Evolutionary conservation across 1,284 basidiomycete species (phyloP), one percentile per base, ranked within the genome.

Genomic region (Pulchroboletus neoregius): DNA sequence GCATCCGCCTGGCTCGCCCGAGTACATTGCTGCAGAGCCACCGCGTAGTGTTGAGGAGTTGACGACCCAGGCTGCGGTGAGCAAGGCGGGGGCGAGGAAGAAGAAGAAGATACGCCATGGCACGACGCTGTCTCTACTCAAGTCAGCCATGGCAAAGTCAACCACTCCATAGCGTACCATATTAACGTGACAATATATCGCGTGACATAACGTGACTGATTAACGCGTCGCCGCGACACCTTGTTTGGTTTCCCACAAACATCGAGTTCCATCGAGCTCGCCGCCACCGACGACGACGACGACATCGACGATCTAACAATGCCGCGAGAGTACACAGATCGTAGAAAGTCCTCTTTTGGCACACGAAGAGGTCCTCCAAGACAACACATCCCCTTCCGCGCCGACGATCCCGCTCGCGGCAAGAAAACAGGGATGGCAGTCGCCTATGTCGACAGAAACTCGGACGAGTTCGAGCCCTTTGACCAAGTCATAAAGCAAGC

Each of bases 401-500:
- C 80, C 9, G 83, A 88, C 58, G 81, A 89, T 55, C 76, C 78
- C 15, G 75, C 76, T 37, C 83, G 81, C 48, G 87, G 87, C 13
- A 87, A 85, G 73, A 84, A 80, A 62, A 90, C 86, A 0, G 87
- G 87, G 3, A 73, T 87, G 43, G 71, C 75, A 2, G 79, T 89
- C 13, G 73, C 68, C 23, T 77, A 82, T 61, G 79, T 90, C 41
- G 79, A 82, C 42, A 78, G 80, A 52, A 82, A 82, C 55, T 84
- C 84, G 12, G 87, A 92, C 60, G 94, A 91, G 9, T 91, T 90
- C 63, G 91, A 94, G 66, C 82, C 82, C 10, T 87, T 91, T 58
- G 80, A 83, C 46, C 78, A 82, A 54, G 73, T 92, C 58, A 79
- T 94, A 53, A 71, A 75, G 39, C 82, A 86, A 57, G 84, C 78